Base-by-base conservation (phyloP, 176 grass and related monocot genomes). In the Oryza meridionalis region DNA sequence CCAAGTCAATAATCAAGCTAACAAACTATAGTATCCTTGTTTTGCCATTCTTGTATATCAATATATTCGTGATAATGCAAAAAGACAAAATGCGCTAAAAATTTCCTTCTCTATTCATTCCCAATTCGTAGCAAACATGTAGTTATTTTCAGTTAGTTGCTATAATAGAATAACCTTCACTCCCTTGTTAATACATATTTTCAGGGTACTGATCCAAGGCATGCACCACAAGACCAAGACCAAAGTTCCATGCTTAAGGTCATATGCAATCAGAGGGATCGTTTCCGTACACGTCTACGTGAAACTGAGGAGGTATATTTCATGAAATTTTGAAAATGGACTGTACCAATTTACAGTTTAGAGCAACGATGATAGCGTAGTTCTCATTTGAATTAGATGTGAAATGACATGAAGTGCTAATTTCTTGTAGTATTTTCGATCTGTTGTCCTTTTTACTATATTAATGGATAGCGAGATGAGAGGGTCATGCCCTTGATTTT, bases 211-310 rank as follows among this genome's bases (percentile, higher is more conserved):
- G 96, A 99, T 92, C 78, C 92, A 91, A 96, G 89, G 73, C 67
- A 90, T 80, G 63, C 79, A 81, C 51, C 84, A 64, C 81, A 86
- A 70, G 97, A 99, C 81, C 97, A 99, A 89, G 93, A 99, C 76
- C 93, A 99, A 88, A 99, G 86, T 92, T 99, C 97, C 55, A 99
- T 99, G 97, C 91, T 96, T 26, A 96, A 99, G 87, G 97, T 99
- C 70, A 99, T 99, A 72, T 99, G 97, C 88, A 99, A 94, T 59
- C 97, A 99, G 76, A 94, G 97, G 80, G 97, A 99, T 65, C 97
- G 97, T 71, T 99, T 99, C 84, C 84, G 85, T 87, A 88, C 88
- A 80, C 88, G 93, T 67, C 79, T 99, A 78, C 86, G 89, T 89
- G 97, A 94, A 92, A 85, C 93, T 25, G 97, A 99, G 79, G 96